Evolutionary conservation across 139 green algal genomes (phyloP), one percentile per base, ranked within the genome.

Genomic region (Asterochloris erici): DNA sequence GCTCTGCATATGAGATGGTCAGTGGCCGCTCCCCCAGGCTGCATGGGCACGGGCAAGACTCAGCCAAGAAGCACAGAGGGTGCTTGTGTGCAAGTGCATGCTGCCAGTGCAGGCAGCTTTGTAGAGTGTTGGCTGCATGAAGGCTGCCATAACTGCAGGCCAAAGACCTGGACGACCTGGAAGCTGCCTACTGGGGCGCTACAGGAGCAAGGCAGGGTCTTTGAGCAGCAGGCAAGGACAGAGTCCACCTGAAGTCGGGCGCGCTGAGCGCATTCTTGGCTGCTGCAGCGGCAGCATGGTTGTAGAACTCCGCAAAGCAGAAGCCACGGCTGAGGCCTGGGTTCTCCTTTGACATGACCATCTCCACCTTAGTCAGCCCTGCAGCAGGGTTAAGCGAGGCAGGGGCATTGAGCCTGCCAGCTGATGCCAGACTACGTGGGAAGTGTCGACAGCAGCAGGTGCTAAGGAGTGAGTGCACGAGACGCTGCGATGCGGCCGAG

Each of bases 291-390:
- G 88, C 92, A 0, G 91, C 87, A 61, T 97, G 84, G 87, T 98
- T 98, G 90, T 98, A 97, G 83, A 97, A 98, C 63, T 94, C 90
- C 4, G 96, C 27, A 82, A 98, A 98, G 63, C 85, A 91, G 85
- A 98, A 98, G 81, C 95, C 95, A 11, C 95, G 87, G 84, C 93
- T 96, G n/a, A 85, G 74, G 26, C 90, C 87, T 14, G 90, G 86
- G 60, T 84, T 77, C 16, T 96, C 92, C 78, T 87, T 90, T 80
- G 90, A 89, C 81, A 89, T 88, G 62, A 93, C 78, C 70, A 97
- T 82, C 63, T 96, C 90, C 23, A 95, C 73, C 19, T 83, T 80
- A 75, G 89, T 74, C 14, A 94, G 23, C 63, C 91, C 92, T 93
- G 84, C 28, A 70, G n/a, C 54, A 61, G 38, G 38, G 38, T 54